These are phyloP conservation scores for Aquanectria penicillioides DNA, from an alignment of 2,329 filamentous ascomycete species.

Conservation along the genomic window DNA sequence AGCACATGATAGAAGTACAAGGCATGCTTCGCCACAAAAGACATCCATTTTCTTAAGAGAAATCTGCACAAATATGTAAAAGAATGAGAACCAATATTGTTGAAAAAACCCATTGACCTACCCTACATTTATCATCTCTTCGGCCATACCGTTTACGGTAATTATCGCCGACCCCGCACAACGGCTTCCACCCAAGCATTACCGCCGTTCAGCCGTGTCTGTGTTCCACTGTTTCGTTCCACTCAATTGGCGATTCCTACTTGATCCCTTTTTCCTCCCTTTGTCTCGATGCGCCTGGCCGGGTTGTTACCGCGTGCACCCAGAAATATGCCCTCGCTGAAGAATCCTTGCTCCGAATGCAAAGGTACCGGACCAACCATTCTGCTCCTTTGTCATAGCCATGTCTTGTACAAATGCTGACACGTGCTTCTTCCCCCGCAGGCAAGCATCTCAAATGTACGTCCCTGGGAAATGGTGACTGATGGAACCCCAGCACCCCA, in stretches of 20 bases:
- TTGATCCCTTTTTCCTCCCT: conserved; percentile 2
- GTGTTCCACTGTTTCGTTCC: no score
- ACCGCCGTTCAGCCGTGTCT: no score
- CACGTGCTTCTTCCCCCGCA: neutral
- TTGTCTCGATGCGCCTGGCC: no score
- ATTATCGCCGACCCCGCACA: conserved; percentile 12
- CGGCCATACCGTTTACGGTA: neutral
- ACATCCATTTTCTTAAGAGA: no score
- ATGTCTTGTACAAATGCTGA: neutral
- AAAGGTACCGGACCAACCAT: conserved; percentile 21
- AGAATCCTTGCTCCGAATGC: conserved; percentile 33
- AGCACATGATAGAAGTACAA: no score
- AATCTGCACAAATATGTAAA: no score
- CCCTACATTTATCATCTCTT: no score
- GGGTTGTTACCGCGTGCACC: no score
- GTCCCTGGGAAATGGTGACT: neutral
- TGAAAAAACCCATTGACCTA: no score
- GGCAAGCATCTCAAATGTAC: conserved; percentile 38
- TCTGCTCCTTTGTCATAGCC: neutral
- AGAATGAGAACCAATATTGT: no score
- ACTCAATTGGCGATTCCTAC: neutral
- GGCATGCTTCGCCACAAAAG: no score
- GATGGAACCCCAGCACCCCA: neutral
- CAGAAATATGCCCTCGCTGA: conserved; percentile 24
- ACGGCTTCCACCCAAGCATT: no score